Base-by-base conservation (phyloP, 1,284 basidiomycete species). In the Bondarzewia mesenterica region DNA sequence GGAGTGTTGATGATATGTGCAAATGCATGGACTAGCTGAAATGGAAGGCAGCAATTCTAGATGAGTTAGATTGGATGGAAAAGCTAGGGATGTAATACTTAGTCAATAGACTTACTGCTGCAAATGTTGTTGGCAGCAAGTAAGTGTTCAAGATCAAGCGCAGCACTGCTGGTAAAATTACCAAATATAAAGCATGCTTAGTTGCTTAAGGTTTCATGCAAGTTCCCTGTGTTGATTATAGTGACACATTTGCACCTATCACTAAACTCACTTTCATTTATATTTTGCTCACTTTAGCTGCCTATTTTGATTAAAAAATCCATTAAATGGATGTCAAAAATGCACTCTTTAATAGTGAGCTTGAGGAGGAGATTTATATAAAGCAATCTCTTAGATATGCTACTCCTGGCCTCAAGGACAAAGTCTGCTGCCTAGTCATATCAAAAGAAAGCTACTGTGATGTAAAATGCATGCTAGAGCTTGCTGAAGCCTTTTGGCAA, bases 191-290 rank as follows among this genome's bases (percentile, higher is more conserved):
- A 49, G 68, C 65, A 0, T 47, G 65, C 7, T 58, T 71, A 2
- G 66, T 70, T 1, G 72, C 68, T 0, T 61, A 66, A 38, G 74
- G 73, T 1, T 75, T 70, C 58, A 57, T 57, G 0, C 75, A 78
- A 53, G 50, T 58, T 0, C 57, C 58, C 2, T 64, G 70, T 4
- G 44, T 70, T 14, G 66, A 73, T 50, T 76, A 68, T 51, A 61
- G 64, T 18, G 58, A 74, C 27, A 73, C 67, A 0, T 73, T 60
- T 46, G 57, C 69, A 1, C 72, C 71, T 0, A 62, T 72, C 0
- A 64, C 64, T 5, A 57, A 61, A 12, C 58, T 68, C 3, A 47
- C 61, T 0, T 63, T 67, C 0, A 59, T 72, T 14, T 52, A 64
- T 0, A 48, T 62, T 1, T 45, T 73, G 2, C 57, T 74, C 1